Evolutionary conservation across 2,329 filamentous ascomycete genomes (phyloP).

Genomic region (Aspergillus arachidicola): DNA sequence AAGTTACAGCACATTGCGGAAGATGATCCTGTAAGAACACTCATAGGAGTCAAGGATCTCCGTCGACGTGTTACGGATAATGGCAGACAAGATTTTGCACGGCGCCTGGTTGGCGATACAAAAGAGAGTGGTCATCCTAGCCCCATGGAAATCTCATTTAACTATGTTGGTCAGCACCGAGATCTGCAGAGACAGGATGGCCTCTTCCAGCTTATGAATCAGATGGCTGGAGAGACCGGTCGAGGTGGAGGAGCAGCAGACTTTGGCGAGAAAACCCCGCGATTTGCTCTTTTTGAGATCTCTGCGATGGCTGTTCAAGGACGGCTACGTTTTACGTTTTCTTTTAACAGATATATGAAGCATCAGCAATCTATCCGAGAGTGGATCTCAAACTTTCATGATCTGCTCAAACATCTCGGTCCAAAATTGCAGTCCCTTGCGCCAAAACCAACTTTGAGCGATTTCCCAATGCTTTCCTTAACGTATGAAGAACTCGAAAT

Average conservation of each 20-base stretch:
- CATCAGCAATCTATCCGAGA: slow-evolving; percentile 47
- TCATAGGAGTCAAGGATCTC: slow-evolving; percentile 42
- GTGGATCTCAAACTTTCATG: slow-evolving; percentile 47
- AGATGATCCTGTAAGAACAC: slow-evolving; percentile 32
- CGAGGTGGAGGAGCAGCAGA: slow-evolving; percentile 50
- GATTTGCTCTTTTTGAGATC: slow-evolving; percentile 56
- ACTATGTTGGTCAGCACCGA: slow-evolving; percentile 43
- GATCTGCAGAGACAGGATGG: slow-evolving; percentile 49
- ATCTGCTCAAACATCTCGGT: slow-evolving; percentile 34
- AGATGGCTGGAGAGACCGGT: slow-evolving; percentile 50
- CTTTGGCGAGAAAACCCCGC: slow-evolving; percentile 47
- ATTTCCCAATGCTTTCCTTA: slow-evolving; percentile 50
- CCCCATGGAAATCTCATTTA: slow-evolving; percentile 49
- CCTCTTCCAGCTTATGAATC: slow-evolving; percentile 47
- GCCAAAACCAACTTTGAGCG: slow-evolving; percentile 41
- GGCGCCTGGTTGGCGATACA: slow-evolving; percentile 31
- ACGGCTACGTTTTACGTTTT: slow-evolving; percentile 52
- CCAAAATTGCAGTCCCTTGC: slow-evolving; percentile 28
- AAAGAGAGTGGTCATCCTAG: slow-evolving; percentile 40
- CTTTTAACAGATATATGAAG: slow-evolving; percentile 52
- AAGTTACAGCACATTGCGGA: slow-evolving; percentile 33
- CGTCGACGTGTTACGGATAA: slow-evolving; percentile 41
- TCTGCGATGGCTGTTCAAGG: slow-evolving; percentile 53
- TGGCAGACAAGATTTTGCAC: slow-evolving; percentile 42
- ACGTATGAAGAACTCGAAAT: slow-evolving; percentile 45